These are phyloP conservation scores for Magnusiomyces sp. DNA, from an alignment of 1,139 yeast genomes.

Conservation along the genomic window DNA sequence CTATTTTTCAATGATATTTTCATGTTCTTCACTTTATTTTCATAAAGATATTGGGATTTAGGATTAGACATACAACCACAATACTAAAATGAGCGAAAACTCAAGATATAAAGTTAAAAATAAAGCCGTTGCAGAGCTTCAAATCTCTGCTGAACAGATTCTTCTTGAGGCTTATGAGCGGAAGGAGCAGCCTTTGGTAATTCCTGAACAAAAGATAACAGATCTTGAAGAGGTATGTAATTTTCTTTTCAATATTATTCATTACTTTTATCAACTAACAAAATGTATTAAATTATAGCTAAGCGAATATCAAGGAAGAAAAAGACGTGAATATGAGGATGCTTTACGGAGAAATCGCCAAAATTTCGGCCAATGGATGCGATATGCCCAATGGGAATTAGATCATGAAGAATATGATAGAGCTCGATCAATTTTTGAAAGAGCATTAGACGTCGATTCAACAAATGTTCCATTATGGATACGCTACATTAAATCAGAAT, in stretches of 20 bases:
- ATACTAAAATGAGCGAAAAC: slow-evolving; percentile 8
- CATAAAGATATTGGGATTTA: too few relatives aligned
- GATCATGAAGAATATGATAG: slow-evolving; percentile 65
- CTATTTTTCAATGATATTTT: neutral
- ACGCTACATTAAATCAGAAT: slow-evolving; percentile 70
- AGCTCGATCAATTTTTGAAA: slow-evolving; percentile 83
- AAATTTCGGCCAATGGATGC: slow-evolving; percentile 81
- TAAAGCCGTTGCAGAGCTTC: slow-evolving; percentile 41
- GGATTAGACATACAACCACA: too few relatives aligned
- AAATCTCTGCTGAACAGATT: slow-evolving; percentile 50
- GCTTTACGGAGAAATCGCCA: slow-evolving; percentile 75
- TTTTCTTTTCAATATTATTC: slow-evolving; percentile 9
- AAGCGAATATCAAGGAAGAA: slow-evolving; percentile 62
- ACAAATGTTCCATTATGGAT: slow-evolving; percentile 79
- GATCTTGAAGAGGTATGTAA: slow-evolving; percentile 56
- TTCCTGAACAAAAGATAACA: slow-evolving; percentile 44
- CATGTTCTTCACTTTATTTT: too few relatives aligned
- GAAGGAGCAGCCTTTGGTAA: slow-evolving; percentile 36
- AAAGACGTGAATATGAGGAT: slow-evolving; percentile 75
- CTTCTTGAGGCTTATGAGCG: slow-evolving; percentile 48
- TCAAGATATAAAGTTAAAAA: slow-evolving; percentile 29
- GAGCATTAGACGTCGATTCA: slow-evolving; percentile 74
- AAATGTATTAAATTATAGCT: slow-evolving; percentile 28
- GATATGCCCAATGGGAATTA: slow-evolving; percentile 84
- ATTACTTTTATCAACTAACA: neutral